Evolutionary conservation across 352 stramenopile genomes (phyloP).

Genomic region (Globisporangium perplexum): DNA sequence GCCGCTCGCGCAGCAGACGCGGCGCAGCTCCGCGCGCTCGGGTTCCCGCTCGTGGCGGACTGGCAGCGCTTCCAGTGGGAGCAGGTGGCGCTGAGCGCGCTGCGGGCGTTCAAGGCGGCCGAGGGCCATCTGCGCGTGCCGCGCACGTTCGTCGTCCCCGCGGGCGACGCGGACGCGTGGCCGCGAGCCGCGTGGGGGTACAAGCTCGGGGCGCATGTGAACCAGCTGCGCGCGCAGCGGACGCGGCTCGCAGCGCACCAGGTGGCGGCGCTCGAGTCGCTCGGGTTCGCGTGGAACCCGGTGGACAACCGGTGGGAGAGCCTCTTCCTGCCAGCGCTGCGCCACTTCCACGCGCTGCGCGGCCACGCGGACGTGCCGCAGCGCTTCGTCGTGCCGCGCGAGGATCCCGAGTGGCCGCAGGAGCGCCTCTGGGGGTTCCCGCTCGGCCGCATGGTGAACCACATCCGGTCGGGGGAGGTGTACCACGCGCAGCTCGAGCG

Average conservation of each 20-base stretch:
- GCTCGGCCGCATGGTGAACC: conserved; percentile 44
- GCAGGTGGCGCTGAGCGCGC: background rate
- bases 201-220: conserved; percentile 10
- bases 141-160: conserved; percentile 8
- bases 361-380: conserved; percentile 36
- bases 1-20: background rate
- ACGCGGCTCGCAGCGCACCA: conserved; percentile 20
- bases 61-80: conserved; percentile 36
- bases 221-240: conserved; percentile 21
- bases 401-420: conserved; percentile 16
- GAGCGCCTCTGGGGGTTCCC: conserved; percentile 24
- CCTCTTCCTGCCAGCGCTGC: conserved; percentile 32
- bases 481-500: conserved; percentile 28
- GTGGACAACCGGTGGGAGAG: conserved; percentile 28
- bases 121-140: conserved; percentile 9
- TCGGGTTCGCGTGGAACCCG: conserved; percentile 39
- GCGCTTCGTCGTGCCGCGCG: conserved; percentile 24
- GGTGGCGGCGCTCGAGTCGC: conserved; percentile 22
- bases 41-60: conserved; percentile 23
- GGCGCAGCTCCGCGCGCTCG: conserved; percentile 22
- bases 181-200: conserved; percentile 8
- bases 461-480: conserved; percentile 23
- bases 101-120: conserved; percentile 3
- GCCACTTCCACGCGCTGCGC: conserved; percentile 26
- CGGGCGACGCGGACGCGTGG: conserved; percentile 8